Evolutionary conservation across 768 basidiomycete genomes (phyloP).

Genomic region (Xerocomus potaroensis): DNA sequence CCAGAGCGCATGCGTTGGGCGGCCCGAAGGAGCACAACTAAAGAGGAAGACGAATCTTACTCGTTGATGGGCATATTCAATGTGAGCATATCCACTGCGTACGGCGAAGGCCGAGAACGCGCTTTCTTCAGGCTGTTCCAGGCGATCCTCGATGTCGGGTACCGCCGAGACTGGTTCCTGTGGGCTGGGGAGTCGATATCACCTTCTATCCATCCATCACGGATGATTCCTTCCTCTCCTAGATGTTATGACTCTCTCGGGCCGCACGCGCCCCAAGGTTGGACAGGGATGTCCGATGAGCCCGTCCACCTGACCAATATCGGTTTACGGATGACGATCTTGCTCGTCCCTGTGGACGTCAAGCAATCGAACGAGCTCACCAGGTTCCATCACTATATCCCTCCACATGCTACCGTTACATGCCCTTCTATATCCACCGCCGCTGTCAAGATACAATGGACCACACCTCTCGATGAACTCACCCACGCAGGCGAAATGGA

Average conservation of each 20-base stretch:
- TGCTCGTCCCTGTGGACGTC: not conserved
- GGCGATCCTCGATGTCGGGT: not conserved
- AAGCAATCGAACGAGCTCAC: not conserved
- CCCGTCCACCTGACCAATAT: not conserved
- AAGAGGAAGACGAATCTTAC: not conserved
- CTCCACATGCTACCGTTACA: not conserved
- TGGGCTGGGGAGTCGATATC: not conserved
- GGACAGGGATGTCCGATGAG: not conserved
- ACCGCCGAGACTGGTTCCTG: not conserved
- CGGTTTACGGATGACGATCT: not conserved
- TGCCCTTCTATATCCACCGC: not conserved
- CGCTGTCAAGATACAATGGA: not conserved
- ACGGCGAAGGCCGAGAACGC: not conserved
- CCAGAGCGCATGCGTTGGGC: slow-evolving; percentile 3
- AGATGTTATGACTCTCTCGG: not conserved
- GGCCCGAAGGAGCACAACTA: not conserved
- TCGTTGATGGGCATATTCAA: slow-evolving; percentile 1
- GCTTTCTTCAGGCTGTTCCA: slow-evolving; percentile 1
- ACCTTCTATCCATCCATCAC: not conserved
- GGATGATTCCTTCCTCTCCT: not conserved
- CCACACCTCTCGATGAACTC: not conserved
- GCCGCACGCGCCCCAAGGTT: not conserved
- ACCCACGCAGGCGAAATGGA: not conserved
- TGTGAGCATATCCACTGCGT: not conserved
- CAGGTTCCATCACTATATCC: not conserved